Conservation (phyloP, 805 yeast species). For the Wickerhamiella domercqiae region DNA sequence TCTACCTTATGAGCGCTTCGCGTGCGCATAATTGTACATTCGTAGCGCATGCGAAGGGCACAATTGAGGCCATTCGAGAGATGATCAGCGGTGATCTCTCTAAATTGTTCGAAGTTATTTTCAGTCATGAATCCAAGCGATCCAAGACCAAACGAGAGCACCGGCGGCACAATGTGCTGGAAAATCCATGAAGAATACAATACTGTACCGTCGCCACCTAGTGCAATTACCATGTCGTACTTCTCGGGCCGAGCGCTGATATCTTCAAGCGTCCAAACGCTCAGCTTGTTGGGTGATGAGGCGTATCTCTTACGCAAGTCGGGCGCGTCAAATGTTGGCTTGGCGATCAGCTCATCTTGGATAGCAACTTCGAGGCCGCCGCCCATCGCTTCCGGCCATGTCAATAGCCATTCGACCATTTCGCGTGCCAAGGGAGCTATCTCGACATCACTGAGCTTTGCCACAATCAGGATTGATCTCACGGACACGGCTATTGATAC, state of each 20-base stretch:
- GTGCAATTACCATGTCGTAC: conserved; percentile 66
- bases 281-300: conserved; percentile 30
- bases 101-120: conserved; percentile 62
- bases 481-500: conserved; percentile 18
- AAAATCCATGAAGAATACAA: conserved; percentile 75
- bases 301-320: conserved; percentile 37
- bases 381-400: conserved; percentile 7
- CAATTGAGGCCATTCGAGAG: conserved; percentile 59
- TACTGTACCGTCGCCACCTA: conserved; percentile 97
- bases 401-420: conserved; percentile 18
- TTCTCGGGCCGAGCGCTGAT: conserved; percentile 30
- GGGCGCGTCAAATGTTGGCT: conserved; percentile 46
- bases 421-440: conserved; percentile 13
- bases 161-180: conserved; percentile 79
- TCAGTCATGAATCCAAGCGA: conserved; percentile 86
- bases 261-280: conserved; percentile 43
- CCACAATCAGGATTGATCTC: conserved; percentile 13
- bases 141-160: conserved; percentile 76
- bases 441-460: conserved; percentile 18
- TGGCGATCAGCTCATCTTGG: conserved; percentile 48
- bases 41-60: conserved; percentile 73
- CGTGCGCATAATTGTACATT: conserved; percentile 45
- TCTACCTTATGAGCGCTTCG: conserved; percentile 20
- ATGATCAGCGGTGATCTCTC: conserved; percentile 39
- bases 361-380: conserved; percentile 41